Evolutionary conservation across 805 yeast genomes (phyloP), one percentile per base, ranked within the genome.

Genomic region (Zygoascus biomembranicola): DNA sequence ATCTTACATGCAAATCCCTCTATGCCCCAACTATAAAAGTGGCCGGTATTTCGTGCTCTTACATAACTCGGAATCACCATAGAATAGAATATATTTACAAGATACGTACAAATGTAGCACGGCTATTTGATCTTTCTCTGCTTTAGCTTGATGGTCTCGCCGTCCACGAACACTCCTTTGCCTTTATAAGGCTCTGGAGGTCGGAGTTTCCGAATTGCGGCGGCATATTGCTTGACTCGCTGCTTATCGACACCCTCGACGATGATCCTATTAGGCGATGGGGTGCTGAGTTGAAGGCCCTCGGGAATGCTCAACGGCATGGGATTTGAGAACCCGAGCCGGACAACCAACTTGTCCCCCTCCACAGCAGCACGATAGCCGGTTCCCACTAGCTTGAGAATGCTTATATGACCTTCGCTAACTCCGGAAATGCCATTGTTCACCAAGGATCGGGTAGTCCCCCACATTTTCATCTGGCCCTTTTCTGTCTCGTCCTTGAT

Each of bases 101-200:
- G 28, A 23, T 23, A 23, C 28, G 28, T 23, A 23, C 28, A 23
- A 23, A 23, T 23, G 28, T 23, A 23, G 28, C 28, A 23, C 28
- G 37, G 16, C 39, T 42, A 42, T 20, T 47, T 67, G 78, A 92
- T 82, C 79, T 90, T 92, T 79, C 88, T 88, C 62, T 85, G 88
- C 79, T 94, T 94, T 66, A 92, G 76, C 67, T 82, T 84, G 69
- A 94, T 85, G 49, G 95, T 89, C 74, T 94, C 98, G 65, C 82
- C 86, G 69, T 90, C 87, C 50, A 94, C 85, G 67, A 85, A 94
- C 49, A 94, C 85, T 66, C 99, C 99, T 63, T 95, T 95, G 67
- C 99, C 99, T 74, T 94, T 94, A 71, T 94, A 94, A 42, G 97
- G 97, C 73, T 94, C 99, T 47, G 99, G 99, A 57, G 95, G 95